phyloP scores from a whole-genome alignment of 148 eudicot genomes.

The Vaccinium vitisidaea region DNA sequence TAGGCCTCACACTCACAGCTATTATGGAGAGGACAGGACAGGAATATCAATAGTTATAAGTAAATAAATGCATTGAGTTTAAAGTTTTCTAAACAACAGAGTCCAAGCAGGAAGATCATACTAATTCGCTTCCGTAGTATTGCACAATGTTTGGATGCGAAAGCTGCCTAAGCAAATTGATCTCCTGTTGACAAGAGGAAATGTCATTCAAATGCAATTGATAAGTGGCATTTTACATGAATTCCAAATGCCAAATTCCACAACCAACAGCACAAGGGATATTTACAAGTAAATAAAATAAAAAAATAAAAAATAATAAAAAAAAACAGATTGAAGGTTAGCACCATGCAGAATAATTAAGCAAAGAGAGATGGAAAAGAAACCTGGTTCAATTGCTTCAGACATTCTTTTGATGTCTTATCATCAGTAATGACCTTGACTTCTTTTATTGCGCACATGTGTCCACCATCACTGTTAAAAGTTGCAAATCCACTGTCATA shows the following conservation, averaged over 20 bases:
- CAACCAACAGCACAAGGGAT: not conserved
- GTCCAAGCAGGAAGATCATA: constrained; percentile 26
- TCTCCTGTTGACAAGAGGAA: constrained; percentile 60
- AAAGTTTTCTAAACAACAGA: not conserved
- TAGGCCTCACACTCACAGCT: not conserved
- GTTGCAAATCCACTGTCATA: constrained; percentile 9
- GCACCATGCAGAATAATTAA: not conserved
- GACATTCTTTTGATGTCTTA: constrained; percentile 74
- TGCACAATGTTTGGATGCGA: constrained; percentile 89
- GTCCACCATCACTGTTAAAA: constrained; percentile 78
- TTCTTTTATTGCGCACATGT: constrained; percentile 98
- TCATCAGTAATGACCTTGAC: constrained; percentile 73
- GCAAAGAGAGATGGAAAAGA: constrained; percentile 7
- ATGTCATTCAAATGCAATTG: constrained; percentile 7
- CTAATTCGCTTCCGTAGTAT: constrained; percentile 92
- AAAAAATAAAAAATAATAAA: no score
- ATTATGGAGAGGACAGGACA: not conserved
- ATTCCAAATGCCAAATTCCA: not conserved
- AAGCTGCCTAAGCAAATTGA: constrained; percentile 79
- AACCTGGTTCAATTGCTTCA: constrained; percentile 98
- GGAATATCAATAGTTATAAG: not conserved
- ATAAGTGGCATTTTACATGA: not conserved
- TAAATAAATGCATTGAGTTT: not conserved
- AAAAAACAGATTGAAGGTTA: not conserved
- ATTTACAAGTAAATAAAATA: not conserved